A percentile compares a stretch with the other conserved stretches of the same genome.
phyloP scores from a whole-genome alignment of 169 alveolate species.

The Cryptosporidium canis region DNA sequence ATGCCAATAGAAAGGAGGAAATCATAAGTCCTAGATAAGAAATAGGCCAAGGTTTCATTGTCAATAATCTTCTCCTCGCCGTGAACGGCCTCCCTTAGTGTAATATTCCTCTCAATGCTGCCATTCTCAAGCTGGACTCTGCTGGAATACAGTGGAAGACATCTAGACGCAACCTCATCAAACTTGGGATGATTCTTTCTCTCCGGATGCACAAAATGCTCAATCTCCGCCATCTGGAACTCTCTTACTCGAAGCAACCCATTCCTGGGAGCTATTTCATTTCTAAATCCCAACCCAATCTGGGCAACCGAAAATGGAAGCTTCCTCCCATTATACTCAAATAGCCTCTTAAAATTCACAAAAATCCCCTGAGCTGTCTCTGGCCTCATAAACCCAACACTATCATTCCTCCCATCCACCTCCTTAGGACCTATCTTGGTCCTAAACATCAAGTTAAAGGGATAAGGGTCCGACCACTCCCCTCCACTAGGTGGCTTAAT shows the following conservation, averaged over 20 bases:
- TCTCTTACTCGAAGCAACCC: conserved; percentile 96
- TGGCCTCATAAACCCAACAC: conserved; percentile 93
- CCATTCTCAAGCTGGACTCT: conserved; percentile 81
- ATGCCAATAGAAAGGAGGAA: conserved; percentile 92
- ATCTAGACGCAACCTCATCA: conserved; percentile 75
- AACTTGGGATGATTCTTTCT: conserved; percentile 91
- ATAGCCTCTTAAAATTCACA: conserved; percentile 92
- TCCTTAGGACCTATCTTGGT: conserved; percentile 94
- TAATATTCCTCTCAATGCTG: conserved; percentile 75
- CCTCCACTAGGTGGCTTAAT: conserved; percentile 92
- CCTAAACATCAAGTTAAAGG: conserved; percentile 96
- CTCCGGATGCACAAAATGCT: conserved; percentile 95
- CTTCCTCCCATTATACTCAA: conserved; percentile 93
- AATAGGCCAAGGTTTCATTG: conserved; percentile 96
- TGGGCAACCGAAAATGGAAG: conserved; percentile 98
- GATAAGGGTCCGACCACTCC: conserved; percentile 91
- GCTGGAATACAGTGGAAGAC: conserved; percentile 90
- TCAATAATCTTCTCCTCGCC: conserved; percentile 81
- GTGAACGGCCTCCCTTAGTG: conserved; percentile 92
- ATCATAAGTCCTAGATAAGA: conserved; percentile 93
- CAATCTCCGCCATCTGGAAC: conserved; percentile 98
- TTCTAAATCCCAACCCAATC: conserved; percentile 97
- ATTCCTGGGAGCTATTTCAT: conserved; percentile 97
- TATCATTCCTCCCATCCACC: conserved; percentile 10
- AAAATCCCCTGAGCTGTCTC: conserved; percentile 99